Base-by-base conservation (phyloP, 345 rosid species). In the Corymbia maculata region DNA sequence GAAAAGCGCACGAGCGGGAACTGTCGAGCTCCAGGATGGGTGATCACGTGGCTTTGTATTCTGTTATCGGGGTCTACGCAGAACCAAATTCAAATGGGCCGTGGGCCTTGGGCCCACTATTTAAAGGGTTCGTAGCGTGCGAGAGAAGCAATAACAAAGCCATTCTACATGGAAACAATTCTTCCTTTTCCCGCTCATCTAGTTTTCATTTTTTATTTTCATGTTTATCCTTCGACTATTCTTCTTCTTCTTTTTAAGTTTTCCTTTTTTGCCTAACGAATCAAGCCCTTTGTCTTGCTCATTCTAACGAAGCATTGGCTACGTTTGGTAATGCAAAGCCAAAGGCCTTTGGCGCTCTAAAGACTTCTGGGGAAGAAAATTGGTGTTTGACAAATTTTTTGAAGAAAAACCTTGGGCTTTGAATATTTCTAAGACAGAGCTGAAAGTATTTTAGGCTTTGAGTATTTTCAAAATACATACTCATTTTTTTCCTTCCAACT, bases 1-100 rank as follows among this genome's bases (percentile, higher is more conserved):
- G 87, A 88, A 88, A 85, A 85, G 87, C 68, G 52, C 22, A 44
- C 89, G 53, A 85, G 89, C 89, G 89, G 89, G 89, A 88, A 85
- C 52, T 49, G 49, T 75, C 68, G 22, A 61, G 68, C 24, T n/a
- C 19, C 64, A 66, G 52, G 28, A 14, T 10, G 59, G 59, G 86
- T 44, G 24, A 45, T 59, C 89, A 82, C 87, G 89, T 88, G 87
- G 51, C 85, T 70, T 66, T 36, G 68, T 6, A 12, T 42, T 75
- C 84, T 19, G 12, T 19, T 75, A 42, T 75, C 14, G 8, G 49
- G 21, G 49, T 21, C 84, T 19, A 22, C 7, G 28, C 28, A 22
- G 84, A 75, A 75, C 49, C 84, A 19, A 42, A 42, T 75, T 75
- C 49, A 75, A 36, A 75, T 75, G 84, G 84, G 84, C 84, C 49